Conservation (phyloP, 495 filamentous ascomycete species). For the Chaetomium cochliodes region DNA sequence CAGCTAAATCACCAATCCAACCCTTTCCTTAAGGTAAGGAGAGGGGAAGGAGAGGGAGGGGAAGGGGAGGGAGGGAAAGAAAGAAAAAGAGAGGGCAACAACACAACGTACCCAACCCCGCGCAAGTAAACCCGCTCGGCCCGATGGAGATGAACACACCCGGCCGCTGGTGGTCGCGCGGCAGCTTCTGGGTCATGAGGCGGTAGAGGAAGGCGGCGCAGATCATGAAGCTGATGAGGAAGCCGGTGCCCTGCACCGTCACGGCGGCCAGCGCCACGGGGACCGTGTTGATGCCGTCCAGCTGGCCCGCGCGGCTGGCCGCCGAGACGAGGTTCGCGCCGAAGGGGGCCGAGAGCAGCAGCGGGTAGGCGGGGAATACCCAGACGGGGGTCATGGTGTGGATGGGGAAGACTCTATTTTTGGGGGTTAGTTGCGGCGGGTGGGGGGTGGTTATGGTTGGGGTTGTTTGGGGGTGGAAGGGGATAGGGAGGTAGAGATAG, state of each 20-base stretch:
- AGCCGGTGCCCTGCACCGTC: conserved; percentile 78
- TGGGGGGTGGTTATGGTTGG: conserved; percentile 1
- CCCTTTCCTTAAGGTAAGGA: too few relatives aligned
- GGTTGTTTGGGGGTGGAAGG: neutral
- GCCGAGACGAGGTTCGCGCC: conserved; percentile 63
- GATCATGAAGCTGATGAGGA: conserved; percentile 81
- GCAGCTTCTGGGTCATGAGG: conserved; percentile 88
- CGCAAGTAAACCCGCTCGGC: conserved; percentile 74
- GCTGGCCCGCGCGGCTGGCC: conserved; percentile 33
- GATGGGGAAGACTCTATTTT: conserved; percentile 67
- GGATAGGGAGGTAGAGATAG: too few relatives aligned
- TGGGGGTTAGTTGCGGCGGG: neutral
- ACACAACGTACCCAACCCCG: conserved; percentile 50
- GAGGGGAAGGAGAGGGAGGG: neutral
- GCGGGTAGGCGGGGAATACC: conserved; percentile 88
- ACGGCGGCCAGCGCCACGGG: conserved; percentile 69
- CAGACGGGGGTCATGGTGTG: conserved; percentile 86
- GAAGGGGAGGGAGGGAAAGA: too few relatives aligned
- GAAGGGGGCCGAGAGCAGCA: conserved; percentile 75
- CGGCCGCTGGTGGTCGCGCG: conserved; percentile 69
- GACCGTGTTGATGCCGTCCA: conserved; percentile 50
- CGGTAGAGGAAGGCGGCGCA: conserved; percentile 84
- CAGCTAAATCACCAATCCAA: too few relatives aligned
- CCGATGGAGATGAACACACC: conserved; percentile 85
- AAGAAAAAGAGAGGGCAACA: neutral